Evolutionary conservation across 2,329 filamentous ascomycete genomes (phyloP), one percentile per base, ranked within the genome.

Genomic region (Leptodontidium sp.): DNA sequence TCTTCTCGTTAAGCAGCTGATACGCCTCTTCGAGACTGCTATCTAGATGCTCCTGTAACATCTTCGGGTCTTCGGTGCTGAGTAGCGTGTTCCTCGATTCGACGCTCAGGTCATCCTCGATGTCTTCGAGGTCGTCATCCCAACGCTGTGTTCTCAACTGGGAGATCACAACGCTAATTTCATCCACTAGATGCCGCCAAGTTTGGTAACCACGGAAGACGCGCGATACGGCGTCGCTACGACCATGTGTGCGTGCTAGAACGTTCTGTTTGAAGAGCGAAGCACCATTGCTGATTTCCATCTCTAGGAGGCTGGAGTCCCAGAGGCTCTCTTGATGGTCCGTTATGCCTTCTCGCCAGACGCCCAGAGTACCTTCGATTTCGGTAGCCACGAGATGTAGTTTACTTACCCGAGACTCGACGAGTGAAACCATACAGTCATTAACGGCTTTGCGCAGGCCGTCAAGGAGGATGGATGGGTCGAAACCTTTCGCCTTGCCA

Each of bases 171-270:
- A 83, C 82, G 53, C 85, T 85, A 15, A 92, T 87, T 64, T 90
- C 88, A 69, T 90, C 86, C n/a, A 97, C 87, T 5, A 90, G 86
- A n/a, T 84, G 83, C 57, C 89, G 86, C 94, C 94, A 98, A 1
- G 85, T 84, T 68, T 88, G 85, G 76, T 96, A 96, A 57, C 85
- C 83, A 14, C 85, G 82, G 1, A 90, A 83, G 0, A 90, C 87
- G 64, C 82, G 83, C 45, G 88, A 87, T 0, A 95, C 87, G 12
- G 88, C 83, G 67, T 90, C 84, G 75, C 90, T 91, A 61, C 90
- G 87, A 6, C 95, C 94, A 74, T 94, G 88, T 8, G 93, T 84
- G 24, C 90, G 87, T 40, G 90, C 85, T 9, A 91, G 80, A 26
- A 97, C 85, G 21, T 88, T 87, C 69, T 89, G 83, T 58, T 94